phyloP scores from a whole-genome alignment of 108 stramenopile genomes.

The Chaetoceros tenuissimus region DNA sequence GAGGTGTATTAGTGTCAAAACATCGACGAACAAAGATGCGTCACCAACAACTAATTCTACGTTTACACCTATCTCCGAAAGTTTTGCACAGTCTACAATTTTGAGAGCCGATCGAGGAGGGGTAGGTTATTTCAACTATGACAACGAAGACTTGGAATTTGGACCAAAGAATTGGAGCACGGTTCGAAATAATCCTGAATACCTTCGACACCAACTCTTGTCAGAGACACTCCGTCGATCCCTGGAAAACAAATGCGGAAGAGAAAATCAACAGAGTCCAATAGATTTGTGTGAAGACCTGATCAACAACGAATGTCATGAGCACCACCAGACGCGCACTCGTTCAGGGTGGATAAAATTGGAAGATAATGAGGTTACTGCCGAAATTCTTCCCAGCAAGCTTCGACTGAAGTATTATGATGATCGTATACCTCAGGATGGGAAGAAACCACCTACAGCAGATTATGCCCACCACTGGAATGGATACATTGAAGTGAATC shows the following conservation, averaged over 20 bases:
- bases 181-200: neutral
- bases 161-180: neutral
- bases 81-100: neutral
- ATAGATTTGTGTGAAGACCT: neutral
- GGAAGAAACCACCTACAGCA: neutral
- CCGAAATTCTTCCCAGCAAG: neutral
- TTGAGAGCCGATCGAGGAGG: neutral
- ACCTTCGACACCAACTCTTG: neutral
- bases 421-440: neutral
- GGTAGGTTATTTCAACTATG: slow-evolving; percentile 2
- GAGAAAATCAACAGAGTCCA: neutral
- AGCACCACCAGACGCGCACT: neutral
- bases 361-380: neutral
- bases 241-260: neutral
- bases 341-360: neutral
- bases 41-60: neutral
- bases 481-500: neutral
- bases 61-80: neutral
- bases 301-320: neutral
- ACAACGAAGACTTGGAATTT: neutral
- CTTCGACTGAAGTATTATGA: neutral
- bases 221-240: neutral
- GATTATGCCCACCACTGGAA: neutral
- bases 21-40: neutral
- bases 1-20: neutral